Evolutionary conservation across 2,329 filamentous ascomycete genomes (phyloP), one percentile per base, ranked within the genome.

Genomic region (Cyanodermella asteris): DNA sequence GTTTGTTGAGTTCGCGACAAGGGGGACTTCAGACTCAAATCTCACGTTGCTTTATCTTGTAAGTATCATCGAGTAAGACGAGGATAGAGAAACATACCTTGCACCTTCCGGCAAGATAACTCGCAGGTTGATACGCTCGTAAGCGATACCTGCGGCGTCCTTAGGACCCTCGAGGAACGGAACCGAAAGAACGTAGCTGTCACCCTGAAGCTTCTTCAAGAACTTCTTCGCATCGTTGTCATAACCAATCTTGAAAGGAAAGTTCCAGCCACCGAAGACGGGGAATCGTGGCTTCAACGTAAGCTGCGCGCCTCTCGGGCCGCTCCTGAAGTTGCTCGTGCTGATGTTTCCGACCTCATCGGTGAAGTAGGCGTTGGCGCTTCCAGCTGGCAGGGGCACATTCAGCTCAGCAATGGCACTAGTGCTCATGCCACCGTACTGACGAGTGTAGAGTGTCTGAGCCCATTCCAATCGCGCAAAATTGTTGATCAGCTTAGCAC

Each of bases 231-330:
- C 60, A 36, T 91, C 69, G 26, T 76, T 72, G 53, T 94, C 90
- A 87, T 87, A 97, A 37, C 87, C 87, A 29, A 94, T 71, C 30
- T 75, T 78, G 58, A 94, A 97, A 36, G 77, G 87, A 51, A 93
- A 94, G 51, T 91, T 91, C 87, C 87, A 97, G 31, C 78, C 81
- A 31, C 87, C 87, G 41, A 93, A 97, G 13, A 97, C 49, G n/a
- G 87, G 87, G 49, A 91, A 97, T 26, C 87, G 69, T 12, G 87
- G 87, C 59, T 82, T 87, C 34, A 93, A 61, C 49, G 93, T 82
- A 15, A 97, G 63, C 20, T 73, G 55, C n/a, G 77, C 73, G 49
- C 84, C 76, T 13, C 74, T 69, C 44, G 62, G 65, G 45, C 67
- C 76, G 36, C 60, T 68, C 33, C 82, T 65, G 62, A 91, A 97